A percentile compares a stretch with the other conserved stretches of the same genome.
Conservation (phyloP, 148 eudicot species). For the Rheum nobile region DNA sequence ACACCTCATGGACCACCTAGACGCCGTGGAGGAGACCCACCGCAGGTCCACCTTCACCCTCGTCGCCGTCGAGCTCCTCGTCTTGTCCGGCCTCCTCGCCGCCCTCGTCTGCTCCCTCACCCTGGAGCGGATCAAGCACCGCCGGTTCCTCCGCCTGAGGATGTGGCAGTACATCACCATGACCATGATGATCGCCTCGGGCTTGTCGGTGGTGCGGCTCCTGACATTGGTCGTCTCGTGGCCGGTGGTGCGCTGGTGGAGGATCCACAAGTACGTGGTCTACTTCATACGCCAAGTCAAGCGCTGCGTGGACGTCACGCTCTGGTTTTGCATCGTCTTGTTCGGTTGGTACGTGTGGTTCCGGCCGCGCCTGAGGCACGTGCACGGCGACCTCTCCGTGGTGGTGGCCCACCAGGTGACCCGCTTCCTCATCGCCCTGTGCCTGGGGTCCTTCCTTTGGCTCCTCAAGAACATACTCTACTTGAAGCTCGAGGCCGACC, state of each 20-base stretch:
- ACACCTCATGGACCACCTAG: not conserved
- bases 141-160: not conserved
- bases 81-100: not conserved
- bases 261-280: slow-evolving; percentile 8
- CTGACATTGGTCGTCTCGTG: not conserved
- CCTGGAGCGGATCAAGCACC: not conserved
- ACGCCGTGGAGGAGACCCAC: not conserved
- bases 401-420: not conserved
- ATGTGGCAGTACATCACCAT: slow-evolving; percentile 7
- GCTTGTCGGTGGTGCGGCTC: not conserved
- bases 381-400: not conserved
- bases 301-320: slow-evolving; percentile 4
- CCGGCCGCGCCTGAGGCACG: slow-evolving; percentile 3
- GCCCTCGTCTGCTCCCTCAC: no score
- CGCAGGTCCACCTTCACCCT: no score
- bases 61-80: no score
- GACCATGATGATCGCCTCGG: slow-evolving; percentile 1
- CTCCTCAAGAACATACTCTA: slow-evolving; percentile 1
- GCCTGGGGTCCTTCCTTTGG: slow-evolving; percentile 3
- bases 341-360: slow-evolving; percentile 2
- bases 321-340: not conserved
- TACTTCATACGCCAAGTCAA: not conserved
- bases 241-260: not conserved
- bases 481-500: slow-evolving; percentile 4
- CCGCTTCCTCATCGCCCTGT: not conserved